Conservation (phyloP, 805 yeast species). For the Kuraishia ogatae region DNA sequence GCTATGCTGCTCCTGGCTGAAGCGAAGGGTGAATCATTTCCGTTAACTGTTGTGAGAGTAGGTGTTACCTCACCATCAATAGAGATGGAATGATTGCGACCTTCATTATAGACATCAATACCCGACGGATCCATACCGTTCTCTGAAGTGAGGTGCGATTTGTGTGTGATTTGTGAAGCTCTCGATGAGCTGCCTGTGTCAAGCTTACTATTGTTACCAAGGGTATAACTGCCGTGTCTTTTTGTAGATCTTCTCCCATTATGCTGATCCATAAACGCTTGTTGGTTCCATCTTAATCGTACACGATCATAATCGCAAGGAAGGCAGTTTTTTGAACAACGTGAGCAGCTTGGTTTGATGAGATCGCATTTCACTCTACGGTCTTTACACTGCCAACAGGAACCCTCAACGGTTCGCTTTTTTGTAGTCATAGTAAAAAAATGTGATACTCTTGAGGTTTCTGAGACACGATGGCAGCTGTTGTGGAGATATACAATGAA, state of each 20-base stretch:
- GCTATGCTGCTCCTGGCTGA: neutral
- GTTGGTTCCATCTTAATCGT: slow-evolving; percentile 34
- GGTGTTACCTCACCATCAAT: too few relatives aligned
- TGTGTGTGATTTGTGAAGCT: neutral
- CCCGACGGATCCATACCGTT: neutral
- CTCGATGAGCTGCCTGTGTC: neutral
- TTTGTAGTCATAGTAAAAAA: slow-evolving; percentile 12
- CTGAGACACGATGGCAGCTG: too few relatives aligned
- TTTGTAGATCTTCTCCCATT: neutral
- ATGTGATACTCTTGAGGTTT: too few relatives aligned
- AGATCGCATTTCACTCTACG: slow-evolving; percentile 40
- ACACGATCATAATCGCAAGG: slow-evolving; percentile 35
- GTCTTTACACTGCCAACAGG: slow-evolving; percentile 39
- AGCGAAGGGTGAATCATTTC: neutral
- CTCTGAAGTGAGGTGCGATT: neutral
- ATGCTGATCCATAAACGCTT: slow-evolving; percentile 17
- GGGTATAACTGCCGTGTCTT: neutral
- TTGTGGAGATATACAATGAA: too few relatives aligned
- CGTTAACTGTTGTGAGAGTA: neutral
- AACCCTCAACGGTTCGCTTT: slow-evolving; percentile 17
- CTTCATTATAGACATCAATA: neutral
- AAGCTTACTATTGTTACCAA: neutral
- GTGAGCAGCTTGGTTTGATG: slow-evolving; percentile 27
- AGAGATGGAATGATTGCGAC: neutral
- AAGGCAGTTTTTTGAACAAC: slow-evolving; percentile 29